Evolutionary conservation across 2,329 filamentous ascomycete genomes (phyloP).

Genomic region (Rutstroemia sp.): DNA sequence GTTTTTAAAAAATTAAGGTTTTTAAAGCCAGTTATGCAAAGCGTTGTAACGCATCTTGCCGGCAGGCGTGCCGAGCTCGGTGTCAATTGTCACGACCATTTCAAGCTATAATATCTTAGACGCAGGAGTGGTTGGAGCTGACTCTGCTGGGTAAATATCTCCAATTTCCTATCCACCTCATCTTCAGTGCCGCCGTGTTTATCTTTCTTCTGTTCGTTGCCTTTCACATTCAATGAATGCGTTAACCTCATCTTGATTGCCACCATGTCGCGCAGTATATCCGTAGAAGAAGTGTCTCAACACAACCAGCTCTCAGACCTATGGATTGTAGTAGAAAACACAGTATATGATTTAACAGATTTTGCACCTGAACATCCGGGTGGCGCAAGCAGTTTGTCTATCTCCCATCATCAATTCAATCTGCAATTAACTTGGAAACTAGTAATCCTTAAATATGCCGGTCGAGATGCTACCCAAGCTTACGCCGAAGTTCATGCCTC

Average conservation of each 20-base stretch:
- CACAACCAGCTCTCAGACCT: conserved; percentile 44
- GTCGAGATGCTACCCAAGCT: conserved; percentile 44
- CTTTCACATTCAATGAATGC: background rate
- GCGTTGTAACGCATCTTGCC: background rate
- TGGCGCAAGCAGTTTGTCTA: conserved; percentile 42
- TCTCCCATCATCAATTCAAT: background rate
- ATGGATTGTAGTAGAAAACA: conserved; percentile 63
- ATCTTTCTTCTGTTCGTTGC: background rate
- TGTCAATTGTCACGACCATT: conserved; percentile 1
- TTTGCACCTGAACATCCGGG: conserved; percentile 60
- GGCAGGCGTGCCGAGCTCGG: conserved; percentile 1
- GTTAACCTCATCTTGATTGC: background rate
- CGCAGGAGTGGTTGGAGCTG: background rate
- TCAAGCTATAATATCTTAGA: background rate
- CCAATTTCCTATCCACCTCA: background rate
- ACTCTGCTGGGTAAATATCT: background rate
- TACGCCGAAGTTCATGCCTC: conserved; percentile 46
- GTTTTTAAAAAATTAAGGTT: too few relatives aligned
- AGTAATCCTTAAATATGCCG: conserved; percentile 44
- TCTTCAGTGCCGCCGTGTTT: background rate
- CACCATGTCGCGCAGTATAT: conserved; percentile 27
- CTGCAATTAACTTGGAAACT: background rate
- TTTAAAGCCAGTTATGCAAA: too few relatives aligned
- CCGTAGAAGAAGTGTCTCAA: conserved; percentile 37
- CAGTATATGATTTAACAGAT: conserved; percentile 60